Base-by-base conservation (phyloP, 2,329 filamentous ascomycete genomes). In the Colletotrichum gigasporum region DNA sequence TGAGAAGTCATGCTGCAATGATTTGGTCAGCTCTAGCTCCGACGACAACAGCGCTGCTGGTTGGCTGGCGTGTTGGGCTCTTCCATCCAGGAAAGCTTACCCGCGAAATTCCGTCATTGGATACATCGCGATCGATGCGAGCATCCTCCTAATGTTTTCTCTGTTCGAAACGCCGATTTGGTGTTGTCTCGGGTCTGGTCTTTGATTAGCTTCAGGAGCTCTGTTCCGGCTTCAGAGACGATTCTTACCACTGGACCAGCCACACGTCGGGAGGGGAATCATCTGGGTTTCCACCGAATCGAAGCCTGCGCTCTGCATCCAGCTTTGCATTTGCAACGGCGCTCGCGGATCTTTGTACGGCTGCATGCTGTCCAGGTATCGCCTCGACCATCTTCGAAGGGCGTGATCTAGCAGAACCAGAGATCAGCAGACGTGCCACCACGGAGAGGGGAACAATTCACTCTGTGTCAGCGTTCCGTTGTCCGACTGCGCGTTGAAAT, bases 401-500 rank as follows among this genome's bases (percentile, higher is more conserved):
- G 88, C 90, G 73, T 91, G 86, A 54, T 84, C 85, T 89, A 66
- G 4, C 16, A 47, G 18, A 14, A 11, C 37, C 50, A 37, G 42
- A 45, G 20, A 32, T 70, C 26, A 67, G 68, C 57, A 60, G 63
- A 44, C 62, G 54, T 51, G 51, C 48, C 41, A 24, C 22, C 37
- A 30, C 11, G 20, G 14, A 28, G 16, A 53, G 12, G 7, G 10
- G 26, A 26, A 10, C 8, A 34, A 48, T 83, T 75, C 72, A 84
- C 87, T 82, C 52, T 89, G 84, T 10, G 87, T 89, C 70, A 96
- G 79, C n/a, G 87, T 88, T 5, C 93, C 93, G 71, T 92, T 96
- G 69, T 95, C 89, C 1, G 93, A 97, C 75, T 97, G 94, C 24
- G 92, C 89, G 68, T 93, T 93, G 75, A 90, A 90, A 72, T 96